Evolutionary conservation across 345 rosid genomes (phyloP).

Genomic region (Carallia brachiata): DNA sequence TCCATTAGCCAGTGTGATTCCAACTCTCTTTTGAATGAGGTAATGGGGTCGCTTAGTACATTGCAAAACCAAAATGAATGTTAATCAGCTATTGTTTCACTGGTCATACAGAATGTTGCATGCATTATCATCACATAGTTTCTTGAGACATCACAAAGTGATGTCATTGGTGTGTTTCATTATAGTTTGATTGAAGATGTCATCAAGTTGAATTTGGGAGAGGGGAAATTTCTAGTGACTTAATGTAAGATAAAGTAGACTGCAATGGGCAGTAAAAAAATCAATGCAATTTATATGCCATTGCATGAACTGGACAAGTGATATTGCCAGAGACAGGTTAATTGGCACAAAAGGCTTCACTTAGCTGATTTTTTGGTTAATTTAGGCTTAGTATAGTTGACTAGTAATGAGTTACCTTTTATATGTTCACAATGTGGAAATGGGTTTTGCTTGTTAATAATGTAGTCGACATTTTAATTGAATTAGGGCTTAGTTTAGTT

Average conservation of each 20-base stretch:
- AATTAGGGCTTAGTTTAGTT: not conserved
- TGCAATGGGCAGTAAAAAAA: too few species aligned
- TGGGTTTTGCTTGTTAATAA: not conserved
- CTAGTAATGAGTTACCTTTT: not conserved
- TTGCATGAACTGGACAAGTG: too few species aligned
- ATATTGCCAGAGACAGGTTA: not conserved
- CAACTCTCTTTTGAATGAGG: slow-evolving; percentile 89
- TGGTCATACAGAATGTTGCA: not conserved
- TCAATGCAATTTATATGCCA: too few species aligned
- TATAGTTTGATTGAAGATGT: too few species aligned
- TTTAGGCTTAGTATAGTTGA: not conserved
- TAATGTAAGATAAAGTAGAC: too few species aligned
- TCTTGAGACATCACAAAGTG: too few species aligned
- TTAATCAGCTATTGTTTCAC: not conserved
- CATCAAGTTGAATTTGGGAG: too few species aligned
- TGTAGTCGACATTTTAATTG: not conserved
- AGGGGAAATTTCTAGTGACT: too few species aligned
- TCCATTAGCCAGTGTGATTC: slow-evolving; percentile 95
- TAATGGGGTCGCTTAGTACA: slow-evolving; percentile 16
- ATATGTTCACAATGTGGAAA: not conserved
- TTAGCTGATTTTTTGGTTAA: not conserved
- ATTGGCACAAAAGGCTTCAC: not conserved
- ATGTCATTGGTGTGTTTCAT: too few species aligned
- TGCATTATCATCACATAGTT: too few species aligned
- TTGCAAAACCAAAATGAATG: not conserved